Conservation (phyloP, 2,329 filamentous ascomycete species). For the Colletotrichum liriopes region DNA sequence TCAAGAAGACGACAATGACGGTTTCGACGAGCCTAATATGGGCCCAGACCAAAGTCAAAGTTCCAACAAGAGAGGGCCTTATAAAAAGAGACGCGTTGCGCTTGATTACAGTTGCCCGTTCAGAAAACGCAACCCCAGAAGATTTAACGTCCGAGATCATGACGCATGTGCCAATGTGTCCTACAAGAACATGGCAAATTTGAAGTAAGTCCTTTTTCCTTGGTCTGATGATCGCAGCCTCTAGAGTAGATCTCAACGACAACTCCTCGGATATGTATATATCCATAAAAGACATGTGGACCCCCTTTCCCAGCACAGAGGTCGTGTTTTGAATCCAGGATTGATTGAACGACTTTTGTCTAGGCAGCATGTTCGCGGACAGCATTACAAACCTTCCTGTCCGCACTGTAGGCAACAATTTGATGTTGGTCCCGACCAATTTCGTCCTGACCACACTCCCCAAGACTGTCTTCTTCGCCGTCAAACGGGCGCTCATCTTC, state of each 20-base stretch:
- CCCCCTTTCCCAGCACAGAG: no score
- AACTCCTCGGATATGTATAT: not conserved
- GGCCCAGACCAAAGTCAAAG: not conserved
- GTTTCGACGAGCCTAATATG: not conserved
- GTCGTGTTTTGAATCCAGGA: not conserved
- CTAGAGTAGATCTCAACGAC: not conserved
- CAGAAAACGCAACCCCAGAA: conserved; percentile 13
- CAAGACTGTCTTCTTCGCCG: not conserved
- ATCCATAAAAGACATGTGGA: no score
- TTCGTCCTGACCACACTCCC: not conserved
- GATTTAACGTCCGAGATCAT: conserved; percentile 11
- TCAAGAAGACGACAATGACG: not conserved
- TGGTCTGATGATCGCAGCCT: not conserved
- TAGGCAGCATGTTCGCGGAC: conserved; percentile 1
- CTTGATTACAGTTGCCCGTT: conserved; percentile 3
- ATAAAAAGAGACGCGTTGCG: not conserved
- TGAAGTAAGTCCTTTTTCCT: conserved; percentile 1
- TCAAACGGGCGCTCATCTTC: not conserved
- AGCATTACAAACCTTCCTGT: not conserved
- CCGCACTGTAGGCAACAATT: not conserved
- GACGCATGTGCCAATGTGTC: conserved; percentile 7
- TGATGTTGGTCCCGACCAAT: not conserved
- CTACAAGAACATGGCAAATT: conserved; percentile 1
- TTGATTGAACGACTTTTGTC: not conserved
- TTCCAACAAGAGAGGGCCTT: not conserved